Evolutionary conservation across 257 asterid genomes (phyloP).

Genomic region (Craterostigma plantagineum): DNA sequence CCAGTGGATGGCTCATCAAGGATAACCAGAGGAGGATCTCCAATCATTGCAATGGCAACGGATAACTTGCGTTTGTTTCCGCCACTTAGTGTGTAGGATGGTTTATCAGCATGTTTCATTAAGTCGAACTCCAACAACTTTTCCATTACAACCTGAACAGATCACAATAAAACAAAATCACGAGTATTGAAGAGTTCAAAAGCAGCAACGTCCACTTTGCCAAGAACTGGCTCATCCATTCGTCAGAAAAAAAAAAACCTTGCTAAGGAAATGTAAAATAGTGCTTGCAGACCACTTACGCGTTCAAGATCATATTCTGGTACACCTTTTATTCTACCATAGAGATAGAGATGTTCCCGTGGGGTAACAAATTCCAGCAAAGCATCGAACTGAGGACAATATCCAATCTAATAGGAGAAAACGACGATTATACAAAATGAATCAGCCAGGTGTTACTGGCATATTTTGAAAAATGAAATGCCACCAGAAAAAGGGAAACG

Average conservation of each 20-base stretch:
- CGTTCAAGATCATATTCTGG: constrained; percentile 49
- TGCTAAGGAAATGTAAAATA: neutral
- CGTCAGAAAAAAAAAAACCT: neutral
- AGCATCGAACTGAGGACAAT: constrained; percentile 98
- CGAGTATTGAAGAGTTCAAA: neutral
- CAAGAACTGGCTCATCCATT: too few species aligned
- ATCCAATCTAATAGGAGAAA: constrained; percentile 49
- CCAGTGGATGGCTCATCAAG: constrained; percentile 99
- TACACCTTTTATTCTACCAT: constrained; percentile 92
- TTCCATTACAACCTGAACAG: constrained; percentile 55
- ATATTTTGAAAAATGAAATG: neutral
- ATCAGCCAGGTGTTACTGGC: neutral
- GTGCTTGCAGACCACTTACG: constrained; percentile 45
- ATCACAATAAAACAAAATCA: constrained; percentile 1
- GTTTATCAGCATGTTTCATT: constrained; percentile 80
- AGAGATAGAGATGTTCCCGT: constrained; percentile 88
- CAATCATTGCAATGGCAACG: constrained; percentile 97
- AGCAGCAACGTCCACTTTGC: too few species aligned
- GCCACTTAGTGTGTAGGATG: constrained; percentile 86
- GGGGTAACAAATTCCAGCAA: constrained; percentile 69
- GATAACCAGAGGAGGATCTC: constrained; percentile 93
- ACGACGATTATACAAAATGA: constrained; percentile 5
- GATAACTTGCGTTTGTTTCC: constrained; percentile 95
- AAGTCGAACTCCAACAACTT: constrained; percentile 74
- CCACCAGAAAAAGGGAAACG: too few species aligned